Evolutionary conservation across 2,329 filamentous ascomycete species (phyloP), one percentile per base, ranked within the genome.

Genomic region (Colletotrichum plurivorum): DNA sequence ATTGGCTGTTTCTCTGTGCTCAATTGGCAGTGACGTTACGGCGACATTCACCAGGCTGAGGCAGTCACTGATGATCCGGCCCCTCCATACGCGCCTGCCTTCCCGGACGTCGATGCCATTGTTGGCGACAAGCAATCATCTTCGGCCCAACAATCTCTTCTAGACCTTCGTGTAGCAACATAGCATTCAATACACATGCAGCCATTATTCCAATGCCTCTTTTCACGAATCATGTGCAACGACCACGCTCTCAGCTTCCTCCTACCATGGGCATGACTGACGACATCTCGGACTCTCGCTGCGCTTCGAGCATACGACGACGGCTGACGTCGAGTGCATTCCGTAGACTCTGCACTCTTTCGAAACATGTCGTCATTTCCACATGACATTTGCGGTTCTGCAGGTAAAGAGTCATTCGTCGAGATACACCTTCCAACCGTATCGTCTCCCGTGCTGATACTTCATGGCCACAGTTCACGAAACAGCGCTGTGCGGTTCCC

Each of bases 1-100:
- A 67, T 67, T 67, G 59, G 65, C 45, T 57, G 18, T 5, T 13
- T 10, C 10, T 7, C 8, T n/a, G 13, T 20, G 25, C 13, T 41
- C 36, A 39, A 51, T 52, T 43, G 15, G n/a, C 36, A 5, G 36
- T 67, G 56, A 55, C 57, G 49, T 10, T 63, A 10, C 25, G 31
- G 41, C 27, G 18, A 27, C 25, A 22, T 25, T 20, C 25, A 36
- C 5, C n/a, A n/a, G 15, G 43, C 43, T 46, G 43, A 46, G 31
- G 31, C 31, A 36, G 31, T 36, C 4, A 36, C 31, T 7, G 27
- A 31, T 9, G 27, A 31, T 31, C 8, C 2, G 27, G 10, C 31
- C 31, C 8, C 9, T 36, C 31, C 7, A 36, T 36, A 25, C 22
- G 31, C 31, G 31, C 31, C 31, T 36, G 31, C 31, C 31, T 36